phyloP scores from a whole-genome alignment of 306 rosid species.

The Geum urbanum region DNA sequence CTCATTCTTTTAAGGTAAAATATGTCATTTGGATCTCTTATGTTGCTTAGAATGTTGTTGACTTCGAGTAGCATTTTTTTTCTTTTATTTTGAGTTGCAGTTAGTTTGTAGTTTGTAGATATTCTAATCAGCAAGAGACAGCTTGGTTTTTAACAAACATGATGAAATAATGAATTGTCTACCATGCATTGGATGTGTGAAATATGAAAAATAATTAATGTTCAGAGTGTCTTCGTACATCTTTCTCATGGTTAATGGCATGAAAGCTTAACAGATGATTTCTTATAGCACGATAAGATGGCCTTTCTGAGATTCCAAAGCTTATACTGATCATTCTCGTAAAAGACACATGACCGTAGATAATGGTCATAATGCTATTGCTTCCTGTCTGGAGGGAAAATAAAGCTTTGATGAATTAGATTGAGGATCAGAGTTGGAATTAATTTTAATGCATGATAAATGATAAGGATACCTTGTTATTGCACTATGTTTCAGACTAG shows the following conservation, averaged over 20 bases:
- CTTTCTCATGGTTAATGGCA: background rate
- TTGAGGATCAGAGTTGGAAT: background rate
- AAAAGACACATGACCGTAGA: background rate
- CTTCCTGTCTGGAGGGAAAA: background rate
- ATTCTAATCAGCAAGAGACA: slow-evolving; percentile 2
- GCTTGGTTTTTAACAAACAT: slow-evolving; percentile 3
- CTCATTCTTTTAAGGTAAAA: slow-evolving; percentile 59
- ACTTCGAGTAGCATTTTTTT: background rate
- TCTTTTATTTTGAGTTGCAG: no score
- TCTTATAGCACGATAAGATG: background rate
- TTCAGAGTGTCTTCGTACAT: background rate
- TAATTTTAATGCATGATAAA: background rate
- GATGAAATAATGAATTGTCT: slow-evolving; percentile 8
- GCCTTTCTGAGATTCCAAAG: background rate
- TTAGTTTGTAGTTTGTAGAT: slow-evolving; percentile 7
- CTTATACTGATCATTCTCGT: slow-evolving; percentile 1
- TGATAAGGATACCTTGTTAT: background rate
- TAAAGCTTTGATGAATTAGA: background rate
- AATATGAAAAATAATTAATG: slow-evolving; percentile 3
- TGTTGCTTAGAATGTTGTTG: slow-evolving; percentile 12
- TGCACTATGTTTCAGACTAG: background rate
- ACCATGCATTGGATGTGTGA: background rate
- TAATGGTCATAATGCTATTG: background rate
- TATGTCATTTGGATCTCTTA: slow-evolving; percentile 6
- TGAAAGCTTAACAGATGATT: background rate